Conservation (phyloP, 768 basidiomycete species). For the Podaxis carcinomalis region DNA sequence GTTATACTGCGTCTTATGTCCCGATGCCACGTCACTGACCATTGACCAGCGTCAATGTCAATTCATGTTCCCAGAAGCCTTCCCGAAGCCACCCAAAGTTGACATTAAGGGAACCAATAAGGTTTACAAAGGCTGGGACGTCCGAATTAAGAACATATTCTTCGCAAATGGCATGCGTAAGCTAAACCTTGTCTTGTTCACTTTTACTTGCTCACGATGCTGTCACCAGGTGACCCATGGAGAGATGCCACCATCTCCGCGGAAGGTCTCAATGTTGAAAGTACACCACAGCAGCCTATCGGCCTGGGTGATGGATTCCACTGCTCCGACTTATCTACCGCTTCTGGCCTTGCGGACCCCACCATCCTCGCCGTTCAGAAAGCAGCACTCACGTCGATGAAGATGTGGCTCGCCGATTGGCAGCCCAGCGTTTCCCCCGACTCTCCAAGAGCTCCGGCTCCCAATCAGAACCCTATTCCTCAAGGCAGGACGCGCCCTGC, state of each 20-base stretch:
- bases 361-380: constrained; percentile 52
- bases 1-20: constrained; percentile 10
- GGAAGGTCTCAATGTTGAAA: constrained; percentile 37
- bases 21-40: not conserved
- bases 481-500: not conserved
- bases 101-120: constrained; percentile 39
- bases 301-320: constrained; percentile 62
- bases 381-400: constrained; percentile 48
- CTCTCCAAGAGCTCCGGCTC: not conserved
- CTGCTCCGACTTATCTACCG: constrained; percentile 50
- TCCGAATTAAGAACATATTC: constrained; percentile 53
- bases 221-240: constrained; percentile 63
- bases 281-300: constrained; percentile 53
- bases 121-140: constrained; percentile 60
- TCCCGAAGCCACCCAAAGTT: constrained; percentile 41
- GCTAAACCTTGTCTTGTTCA: constrained; percentile 21
- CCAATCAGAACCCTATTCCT: not conserved
- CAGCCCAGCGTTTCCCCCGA: constrained; percentile 14
- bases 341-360: constrained; percentile 39
- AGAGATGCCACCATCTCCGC: constrained; percentile 65
- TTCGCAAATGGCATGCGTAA: constrained; percentile 66
- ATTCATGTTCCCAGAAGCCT: constrained; percentile 60
- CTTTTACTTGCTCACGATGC: not conserved
- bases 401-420: constrained; percentile 53
- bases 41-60: constrained; percentile 59